Evolutionary conservation across 2,329 filamentous ascomycete species (phyloP).

Genomic region (Claviceps fusiformis): DNA sequence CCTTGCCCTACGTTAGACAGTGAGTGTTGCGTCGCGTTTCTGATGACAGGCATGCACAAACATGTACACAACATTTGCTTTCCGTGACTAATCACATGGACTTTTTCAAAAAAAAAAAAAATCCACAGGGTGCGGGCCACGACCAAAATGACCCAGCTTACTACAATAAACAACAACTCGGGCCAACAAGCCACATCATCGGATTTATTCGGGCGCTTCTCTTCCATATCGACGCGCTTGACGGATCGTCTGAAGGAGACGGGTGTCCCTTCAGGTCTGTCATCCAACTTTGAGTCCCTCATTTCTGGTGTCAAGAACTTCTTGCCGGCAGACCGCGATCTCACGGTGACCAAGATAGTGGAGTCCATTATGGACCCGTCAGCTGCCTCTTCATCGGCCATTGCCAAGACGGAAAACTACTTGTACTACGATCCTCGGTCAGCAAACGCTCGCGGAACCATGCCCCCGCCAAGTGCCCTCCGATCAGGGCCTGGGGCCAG

Average conservation of each 20-base stretch:
- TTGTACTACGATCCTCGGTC: conserved; percentile 94
- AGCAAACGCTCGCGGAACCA: conserved; percentile 81
- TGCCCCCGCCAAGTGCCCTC: conserved; percentile 62
- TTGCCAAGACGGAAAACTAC: conserved; percentile 92
- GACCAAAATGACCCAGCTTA: conserved; percentile 96
- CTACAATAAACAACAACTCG: conserved; percentile 62
- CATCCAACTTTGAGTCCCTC: conserved; percentile 80
- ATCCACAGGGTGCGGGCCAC: conserved; percentile 66
- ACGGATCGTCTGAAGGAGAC: conserved; percentile 92
- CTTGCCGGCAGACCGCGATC: conserved; percentile 85
- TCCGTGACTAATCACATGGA: background rate
- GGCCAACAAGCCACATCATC: conserved; percentile 47
- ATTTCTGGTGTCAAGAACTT: conserved; percentile 97
- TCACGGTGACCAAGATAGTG: conserved; percentile 94
- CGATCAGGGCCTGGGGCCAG: conserved; percentile 27
- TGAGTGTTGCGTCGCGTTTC: conserved; percentile 26
- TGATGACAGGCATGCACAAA: background rate
- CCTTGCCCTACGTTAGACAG: conserved; percentile 78
- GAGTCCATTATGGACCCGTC: conserved; percentile 96
- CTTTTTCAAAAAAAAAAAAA: conserved; percentile 13
- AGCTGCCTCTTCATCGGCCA: conserved; percentile 76
- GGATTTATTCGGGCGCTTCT: conserved; percentile 88
- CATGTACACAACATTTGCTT: background rate
- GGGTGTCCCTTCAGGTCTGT: conserved; percentile 53
- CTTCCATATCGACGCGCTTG: conserved; percentile 76